Evolutionary conservation across 208 protist species (phyloP), one percentile per base, ranked within the genome.

Genomic region (Trypanosoma vivax): DNA sequence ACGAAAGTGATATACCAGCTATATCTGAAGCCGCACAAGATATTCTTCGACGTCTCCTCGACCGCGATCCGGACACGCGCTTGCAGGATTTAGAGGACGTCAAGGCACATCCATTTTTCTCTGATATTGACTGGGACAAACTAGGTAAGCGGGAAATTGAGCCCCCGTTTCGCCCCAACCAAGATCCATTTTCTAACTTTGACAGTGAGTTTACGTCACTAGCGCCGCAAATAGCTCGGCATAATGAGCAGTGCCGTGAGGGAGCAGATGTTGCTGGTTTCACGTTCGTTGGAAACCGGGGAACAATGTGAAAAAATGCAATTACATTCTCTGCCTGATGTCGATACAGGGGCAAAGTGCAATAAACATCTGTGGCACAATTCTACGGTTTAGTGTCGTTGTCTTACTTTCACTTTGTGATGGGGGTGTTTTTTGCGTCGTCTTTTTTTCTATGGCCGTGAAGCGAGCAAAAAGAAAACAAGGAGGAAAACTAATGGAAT

Each of bases 31-130:
- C 78, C 28, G 85, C 74, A 27, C 70, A 88, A 65, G 82, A 87
- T 40, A 57, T 97, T 42, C 71, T 96, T 19, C 59, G 52, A 18
- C 45, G 74, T 37, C 72, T 97, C 30, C 69, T 97, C 10, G 77
- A 94, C 45, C 81, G 87, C 45, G 68, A 94, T 50, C 82, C 92
- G 1, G 53, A 53, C 21, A 78, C 43, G 35, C 81, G 90, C 13
- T 53, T 95, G 43, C 82, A 88, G 50, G 71, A 81, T 37, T 50
- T 90, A 13, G 81, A 88, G 55, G 86, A 87, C 34, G 82, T 94
- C 56, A 81, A 85, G 55, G 50, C 37, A 28, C 90, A 96, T 53
- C 76, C 83, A 9, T 92, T 93, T 61, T 94, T 95, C 60, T 38
- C 65, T 34, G 73, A 76, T 31, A 64, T 96, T 11, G 70, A 94